phyloP scores from a whole-genome alignment of 1,139 yeast species.

The Maudiozyma humilis region DNA sequence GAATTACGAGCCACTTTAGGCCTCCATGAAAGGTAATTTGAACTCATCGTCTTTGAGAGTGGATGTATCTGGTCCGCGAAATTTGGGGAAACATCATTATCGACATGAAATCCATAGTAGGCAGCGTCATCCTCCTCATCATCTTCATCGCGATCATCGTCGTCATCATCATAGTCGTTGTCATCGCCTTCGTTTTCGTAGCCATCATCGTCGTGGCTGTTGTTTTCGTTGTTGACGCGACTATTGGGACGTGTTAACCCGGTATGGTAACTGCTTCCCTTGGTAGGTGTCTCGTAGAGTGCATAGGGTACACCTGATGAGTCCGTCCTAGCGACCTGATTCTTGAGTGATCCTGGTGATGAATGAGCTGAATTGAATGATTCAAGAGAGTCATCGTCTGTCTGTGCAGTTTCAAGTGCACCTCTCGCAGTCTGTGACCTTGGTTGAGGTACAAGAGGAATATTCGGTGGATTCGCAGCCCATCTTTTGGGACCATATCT shows the following conservation, averaged over 20 bases:
- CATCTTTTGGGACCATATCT: slow-evolving; percentile 12
- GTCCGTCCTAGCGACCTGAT: neutral
- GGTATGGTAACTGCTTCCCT: neutral
- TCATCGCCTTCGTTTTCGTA: neutral
- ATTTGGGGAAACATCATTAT: slow-evolving; percentile 9
- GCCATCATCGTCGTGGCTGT: slow-evolving; percentile 2
- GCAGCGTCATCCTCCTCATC: slow-evolving; percentile 1
- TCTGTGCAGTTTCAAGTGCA: neutral
- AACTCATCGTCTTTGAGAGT: slow-evolving; percentile 37
- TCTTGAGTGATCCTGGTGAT: neutral
- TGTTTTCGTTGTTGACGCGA: neutral
- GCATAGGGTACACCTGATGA: neutral
- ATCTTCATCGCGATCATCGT: neutral
- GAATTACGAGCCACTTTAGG: slow-evolving; percentile 95
- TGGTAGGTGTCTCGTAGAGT: neutral
- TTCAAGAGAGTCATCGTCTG: neutral
- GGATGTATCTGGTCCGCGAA: slow-evolving; percentile 12
- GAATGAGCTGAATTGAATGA: neutral
- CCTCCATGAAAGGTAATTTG: slow-evolving; percentile 74
- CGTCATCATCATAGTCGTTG: neutral
- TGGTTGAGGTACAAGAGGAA: neutral
- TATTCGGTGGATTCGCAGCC: slow-evolving; percentile 13
- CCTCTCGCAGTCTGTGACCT: neutral
- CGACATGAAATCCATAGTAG: slow-evolving; percentile 20
- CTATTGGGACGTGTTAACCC: slow-evolving; percentile 1